Evolutionary conservation across 148 eudicot species (phyloP).

Genomic region (Fagopyrum tataricum): DNA sequence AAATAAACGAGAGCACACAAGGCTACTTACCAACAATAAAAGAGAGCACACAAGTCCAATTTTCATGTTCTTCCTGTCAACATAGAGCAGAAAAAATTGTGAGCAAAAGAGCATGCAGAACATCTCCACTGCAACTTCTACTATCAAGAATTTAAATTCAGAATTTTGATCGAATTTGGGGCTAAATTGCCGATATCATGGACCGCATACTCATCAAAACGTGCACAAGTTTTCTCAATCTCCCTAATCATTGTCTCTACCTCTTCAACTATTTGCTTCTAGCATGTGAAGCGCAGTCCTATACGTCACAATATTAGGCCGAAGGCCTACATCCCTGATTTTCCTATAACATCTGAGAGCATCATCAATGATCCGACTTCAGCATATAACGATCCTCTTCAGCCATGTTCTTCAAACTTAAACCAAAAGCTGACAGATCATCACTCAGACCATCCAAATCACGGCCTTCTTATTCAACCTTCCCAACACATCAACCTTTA

Average conservation of each 20-base stretch:
- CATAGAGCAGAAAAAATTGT: too few relatives aligned
- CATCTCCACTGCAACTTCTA: too few relatives aligned
- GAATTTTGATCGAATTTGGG: too few relatives aligned
- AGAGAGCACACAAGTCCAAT: too few relatives aligned
- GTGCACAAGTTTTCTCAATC: slow-evolving; percentile 35
- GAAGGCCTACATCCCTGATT: slow-evolving; percentile 63
- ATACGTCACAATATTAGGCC: slow-evolving; percentile 61
- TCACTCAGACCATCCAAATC: slow-evolving; percentile 43
- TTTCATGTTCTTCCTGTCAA: too few relatives aligned
- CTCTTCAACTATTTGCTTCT: slow-evolving; percentile 52
- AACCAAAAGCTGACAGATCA: slow-evolving; percentile 23
- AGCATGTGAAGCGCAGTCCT: slow-evolving; percentile 59
- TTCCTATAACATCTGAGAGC: slow-evolving; percentile 52
- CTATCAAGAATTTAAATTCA: too few relatives aligned
- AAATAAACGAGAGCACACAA: too few relatives aligned
- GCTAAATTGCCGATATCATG: too few relatives aligned
- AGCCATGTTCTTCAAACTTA: slow-evolving; percentile 68
- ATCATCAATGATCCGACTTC: slow-evolving; percentile 47
- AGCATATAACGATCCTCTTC: slow-evolving; percentile 65
- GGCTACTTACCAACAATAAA: too few relatives aligned
- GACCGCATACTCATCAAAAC: slow-evolving; percentile 56
- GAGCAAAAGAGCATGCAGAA: too few relatives aligned
- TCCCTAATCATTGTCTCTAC: slow-evolving; percentile 57
- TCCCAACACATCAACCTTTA: slow-evolving; percentile 74
- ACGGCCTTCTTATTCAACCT: slow-evolving; percentile 45